Evolutionary conservation across 345 rosid species (phyloP).

Genomic region (Gossypium ekmanianum): DNA sequence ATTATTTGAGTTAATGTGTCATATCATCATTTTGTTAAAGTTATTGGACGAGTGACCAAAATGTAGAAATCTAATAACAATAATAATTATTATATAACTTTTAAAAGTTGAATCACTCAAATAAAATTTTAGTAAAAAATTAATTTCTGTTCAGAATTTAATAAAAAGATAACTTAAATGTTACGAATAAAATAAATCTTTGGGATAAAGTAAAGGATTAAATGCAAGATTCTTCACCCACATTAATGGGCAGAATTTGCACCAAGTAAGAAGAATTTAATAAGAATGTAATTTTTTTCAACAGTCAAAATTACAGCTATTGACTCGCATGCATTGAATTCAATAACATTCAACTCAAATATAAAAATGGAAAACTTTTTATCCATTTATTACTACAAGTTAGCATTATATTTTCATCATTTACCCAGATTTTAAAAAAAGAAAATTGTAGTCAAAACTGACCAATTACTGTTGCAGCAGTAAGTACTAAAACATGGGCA

Average conservation of each 20-base stretch:
- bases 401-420: background rate
- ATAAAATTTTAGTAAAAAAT: too few relatives aligned
- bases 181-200: background rate
- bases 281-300: background rate
- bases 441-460: background rate
- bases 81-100: too few relatives aligned
- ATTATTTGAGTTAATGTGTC: too few relatives aligned
- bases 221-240: background rate
- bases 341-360: background rate
- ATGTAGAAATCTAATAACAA: too few relatives aligned
- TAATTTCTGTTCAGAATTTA: too few relatives aligned
- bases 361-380: background rate
- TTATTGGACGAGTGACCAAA: too few relatives aligned
- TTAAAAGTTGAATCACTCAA: too few relatives aligned
- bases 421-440: background rate
- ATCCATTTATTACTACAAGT: background rate
- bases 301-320: background rate
- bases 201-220: background rate
- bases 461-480: background rate
- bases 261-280: background rate
- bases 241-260: background rate
- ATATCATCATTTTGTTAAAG: too few relatives aligned
- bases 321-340: background rate
- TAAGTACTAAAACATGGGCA: background rate
- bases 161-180: too few relatives aligned